Evolutionary conservation across 257 asterid species (phyloP).

Genomic region (Agastache rugosa): DNA sequence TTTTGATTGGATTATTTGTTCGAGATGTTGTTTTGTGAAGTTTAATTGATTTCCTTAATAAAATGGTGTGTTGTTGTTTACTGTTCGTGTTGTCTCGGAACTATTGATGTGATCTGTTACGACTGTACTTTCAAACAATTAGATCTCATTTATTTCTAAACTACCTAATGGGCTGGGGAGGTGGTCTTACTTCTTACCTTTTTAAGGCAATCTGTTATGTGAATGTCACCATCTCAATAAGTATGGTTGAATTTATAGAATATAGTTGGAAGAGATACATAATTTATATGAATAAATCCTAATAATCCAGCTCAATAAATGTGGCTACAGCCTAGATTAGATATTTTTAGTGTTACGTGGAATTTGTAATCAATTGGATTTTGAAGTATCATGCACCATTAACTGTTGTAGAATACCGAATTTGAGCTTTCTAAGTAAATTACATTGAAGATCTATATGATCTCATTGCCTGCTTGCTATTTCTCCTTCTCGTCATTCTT

Average conservation of each 20-base stretch:
- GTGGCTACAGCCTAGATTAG: slow-evolving; percentile 25
- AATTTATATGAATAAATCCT: not conserved
- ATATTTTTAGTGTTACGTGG: slow-evolving; percentile 21
- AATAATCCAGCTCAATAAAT: slow-evolving; percentile 27
- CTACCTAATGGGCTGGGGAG: slow-evolving; percentile 24
- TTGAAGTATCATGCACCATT: slow-evolving; percentile 14
- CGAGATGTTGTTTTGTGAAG: slow-evolving; percentile 21
- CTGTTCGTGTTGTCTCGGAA: slow-evolving; percentile 13
- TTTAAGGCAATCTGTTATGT: slow-evolving; percentile 28
- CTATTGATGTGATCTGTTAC: slow-evolving; percentile 14
- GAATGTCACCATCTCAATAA: not conserved
- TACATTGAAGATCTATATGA: slow-evolving; percentile 3
- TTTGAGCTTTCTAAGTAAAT: slow-evolving; percentile 25
- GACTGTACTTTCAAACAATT: slow-evolving; percentile 12
- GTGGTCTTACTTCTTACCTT: not conserved
- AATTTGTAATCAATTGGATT: slow-evolving; percentile 25
- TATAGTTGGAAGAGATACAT: slow-evolving; percentile 3
- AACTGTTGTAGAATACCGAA: slow-evolving; percentile 32
- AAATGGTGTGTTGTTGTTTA: not conserved
- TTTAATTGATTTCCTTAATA: slow-evolving; percentile 19
- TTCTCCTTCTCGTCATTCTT: not conserved
- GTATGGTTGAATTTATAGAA: slow-evolving; percentile 1
- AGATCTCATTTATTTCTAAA: slow-evolving; percentile 17
- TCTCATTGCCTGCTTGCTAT: slow-evolving; percentile 5
- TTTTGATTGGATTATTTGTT: slow-evolving; percentile 14